These are phyloP conservation scores for Termitomyces sp. DNA, from an alignment of 768 basidiomycete genomes.

Conservation along the genomic window DNA sequence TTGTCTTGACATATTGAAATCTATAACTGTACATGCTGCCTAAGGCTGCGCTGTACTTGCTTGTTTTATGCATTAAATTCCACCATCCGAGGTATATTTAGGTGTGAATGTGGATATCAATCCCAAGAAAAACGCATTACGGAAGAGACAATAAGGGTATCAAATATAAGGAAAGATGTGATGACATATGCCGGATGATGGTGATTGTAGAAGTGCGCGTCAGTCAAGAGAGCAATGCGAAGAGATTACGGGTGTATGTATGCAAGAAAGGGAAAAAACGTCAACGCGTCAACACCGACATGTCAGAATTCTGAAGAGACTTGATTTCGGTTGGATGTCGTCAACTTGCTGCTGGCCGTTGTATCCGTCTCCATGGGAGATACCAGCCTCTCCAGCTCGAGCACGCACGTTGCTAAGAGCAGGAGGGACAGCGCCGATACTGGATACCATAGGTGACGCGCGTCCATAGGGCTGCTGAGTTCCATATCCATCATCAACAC, in stretches of 20 bases:
- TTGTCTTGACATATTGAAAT: neutral
- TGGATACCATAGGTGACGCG: slow-evolving; percentile 78
- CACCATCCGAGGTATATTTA: slow-evolving; percentile 13
- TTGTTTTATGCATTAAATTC: neutral
- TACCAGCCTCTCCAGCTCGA: slow-evolving; percentile 63
- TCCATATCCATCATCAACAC: slow-evolving; percentile 55
- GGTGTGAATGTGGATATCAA: slow-evolving; percentile 7
- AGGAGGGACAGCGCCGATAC: slow-evolving; percentile 62
- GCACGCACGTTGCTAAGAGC: slow-evolving; percentile 73
- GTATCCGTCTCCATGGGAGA: slow-evolving; percentile 56
- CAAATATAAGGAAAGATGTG: slow-evolving; percentile 24
- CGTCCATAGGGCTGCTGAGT: slow-evolving; percentile 62
- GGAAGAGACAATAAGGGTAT: slow-evolving; percentile 25
- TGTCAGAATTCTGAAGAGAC: slow-evolving; percentile 66
- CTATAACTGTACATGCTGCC: neutral
- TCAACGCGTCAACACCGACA: slow-evolving; percentile 68
- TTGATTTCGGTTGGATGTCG: slow-evolving; percentile 47
- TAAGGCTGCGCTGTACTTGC: neutral
- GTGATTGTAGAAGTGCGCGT: slow-evolving; percentile 15
- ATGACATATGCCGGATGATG: slow-evolving; percentile 24
- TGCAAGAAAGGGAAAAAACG: slow-evolving; percentile 16
- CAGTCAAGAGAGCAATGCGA: slow-evolving; percentile 24
- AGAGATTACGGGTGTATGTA: slow-evolving; percentile 19
- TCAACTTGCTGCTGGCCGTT: slow-evolving; percentile 55
- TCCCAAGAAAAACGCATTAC: slow-evolving; percentile 16